Evolutionary conservation across 1,284 basidiomycete species (phyloP), one percentile per base, ranked within the genome.

Genomic region (Cryptococcus floricola): DNA sequence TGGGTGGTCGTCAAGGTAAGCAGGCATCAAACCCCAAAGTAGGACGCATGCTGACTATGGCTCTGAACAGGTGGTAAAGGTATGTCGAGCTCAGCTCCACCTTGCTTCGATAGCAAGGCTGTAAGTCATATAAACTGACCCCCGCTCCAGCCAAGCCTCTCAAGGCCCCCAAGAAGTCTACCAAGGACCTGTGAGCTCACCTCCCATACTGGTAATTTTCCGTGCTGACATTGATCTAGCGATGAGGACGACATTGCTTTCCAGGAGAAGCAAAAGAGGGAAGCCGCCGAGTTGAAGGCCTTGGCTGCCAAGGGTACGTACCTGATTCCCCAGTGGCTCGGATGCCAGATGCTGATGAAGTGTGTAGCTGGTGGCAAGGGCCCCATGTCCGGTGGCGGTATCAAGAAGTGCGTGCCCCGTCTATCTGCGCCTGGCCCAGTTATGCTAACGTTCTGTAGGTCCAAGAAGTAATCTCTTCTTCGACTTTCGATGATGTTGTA

Each of bases 221-320:
- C 47, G 37, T 39, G 38, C 39, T 28, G 23, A 41, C 23, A 42
- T 19, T 18, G 18, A 51, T 42, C 14, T 25, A 60, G 59, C 19
- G 71, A 73, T 54, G 71, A 73, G 10, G 71, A 73, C 38, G 71
- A 73, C 56, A 42, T 60, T 16, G 70, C 70, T 10, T 65, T 68
- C 62, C 54, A 62, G 52, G 64, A 60, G 50, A 63, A 64, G 54
- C 58, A 59, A 60, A 70, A 69, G 69, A 57, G 52, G 48, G 68
- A 73, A 56, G 58, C 55, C 42, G 67, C 65, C 39, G 71, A 70
- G 61, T 44, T 65, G 31, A 71, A 70, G 56, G 69, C 66, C 27
- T 39, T 55, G 4, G 63, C 63, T 45, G 61, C 58, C 18, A 72
- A 70, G 59, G 66, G 70, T 70, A 56, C 58, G 70, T 63, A 14